These are phyloP conservation scores for Spergularia azorica DNA, from an alignment of 179 eudicot genomes.

Conservation along the genomic window DNA sequence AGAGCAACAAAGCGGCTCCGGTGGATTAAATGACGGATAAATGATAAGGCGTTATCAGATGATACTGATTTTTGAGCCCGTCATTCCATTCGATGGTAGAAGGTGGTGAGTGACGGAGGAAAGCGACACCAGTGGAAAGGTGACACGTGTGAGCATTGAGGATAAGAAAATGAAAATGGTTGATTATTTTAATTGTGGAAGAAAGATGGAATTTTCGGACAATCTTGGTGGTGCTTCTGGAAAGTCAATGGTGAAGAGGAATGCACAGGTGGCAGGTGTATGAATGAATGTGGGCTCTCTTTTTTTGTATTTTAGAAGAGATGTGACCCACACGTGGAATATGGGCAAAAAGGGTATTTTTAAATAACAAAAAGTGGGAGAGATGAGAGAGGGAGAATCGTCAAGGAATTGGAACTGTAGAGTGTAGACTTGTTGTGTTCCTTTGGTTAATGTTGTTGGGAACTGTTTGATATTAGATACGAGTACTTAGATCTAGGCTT, in stretches of 20 bases:
- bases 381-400: background rate
- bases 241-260: background rate
- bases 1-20: constrained; percentile 14
- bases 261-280: background rate
- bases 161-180: constrained; percentile 7
- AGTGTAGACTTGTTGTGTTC: too few species aligned
- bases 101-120: background rate
- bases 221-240: background rate
- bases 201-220: too few species aligned
- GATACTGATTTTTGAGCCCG: too few species aligned
- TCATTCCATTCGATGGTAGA: too few species aligned
- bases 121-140: background rate
- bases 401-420: too few species aligned
- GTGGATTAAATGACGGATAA: constrained; percentile 2
- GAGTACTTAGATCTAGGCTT: too few species aligned
- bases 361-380: background rate
- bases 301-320: background rate
- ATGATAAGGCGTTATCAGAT: too few species aligned
- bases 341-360: background rate
- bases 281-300: background rate
- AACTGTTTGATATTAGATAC: too few species aligned
- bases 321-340: background rate
- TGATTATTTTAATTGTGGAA: too few species aligned
- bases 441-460: too few species aligned
- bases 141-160: constrained; percentile 18